Evolutionary conservation across 1,139 yeast species (phyloP).

Genomic region (Geotrichum phurueaensis): DNA sequence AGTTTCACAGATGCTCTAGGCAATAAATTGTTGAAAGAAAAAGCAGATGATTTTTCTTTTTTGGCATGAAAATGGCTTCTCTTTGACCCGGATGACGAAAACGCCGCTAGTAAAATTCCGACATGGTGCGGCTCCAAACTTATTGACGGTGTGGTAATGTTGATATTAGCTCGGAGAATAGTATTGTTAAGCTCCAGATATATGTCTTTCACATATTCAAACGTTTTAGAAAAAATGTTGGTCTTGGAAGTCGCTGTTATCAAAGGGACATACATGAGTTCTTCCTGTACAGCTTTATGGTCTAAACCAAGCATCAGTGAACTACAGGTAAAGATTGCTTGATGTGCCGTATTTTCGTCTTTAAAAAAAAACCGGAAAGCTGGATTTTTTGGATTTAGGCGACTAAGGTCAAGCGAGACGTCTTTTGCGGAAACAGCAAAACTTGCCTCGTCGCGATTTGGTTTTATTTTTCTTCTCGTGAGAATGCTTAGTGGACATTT

Average conservation of each 20-base stretch:
- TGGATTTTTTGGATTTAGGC: constrained; percentile 37
- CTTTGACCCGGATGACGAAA: not conserved
- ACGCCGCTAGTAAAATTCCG: constrained; percentile 29
- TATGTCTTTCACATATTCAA: constrained; percentile 26
- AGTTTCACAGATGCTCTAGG: constrained; percentile 35
- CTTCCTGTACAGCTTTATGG: constrained; percentile 31
- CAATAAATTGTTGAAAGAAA: constrained; percentile 27
- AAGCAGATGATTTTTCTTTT: not conserved
- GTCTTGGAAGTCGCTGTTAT: constrained; percentile 37
- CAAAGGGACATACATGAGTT: constrained; percentile 38
- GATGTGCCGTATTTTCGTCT: constrained; percentile 37
- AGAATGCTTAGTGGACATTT: constrained; percentile 20
- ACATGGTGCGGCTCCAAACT: constrained; percentile 35
- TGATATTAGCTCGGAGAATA: constrained; percentile 32
- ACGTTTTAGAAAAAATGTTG: constrained; percentile 35
- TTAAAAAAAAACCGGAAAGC: constrained; percentile 38
- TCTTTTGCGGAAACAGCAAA: constrained; percentile 35
- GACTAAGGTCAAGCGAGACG: constrained; percentile 35
- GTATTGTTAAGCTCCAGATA: constrained; percentile 27
- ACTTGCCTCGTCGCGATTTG: constrained; percentile 1
- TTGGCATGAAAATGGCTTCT: not conserved
- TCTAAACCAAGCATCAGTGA: constrained; percentile 35
- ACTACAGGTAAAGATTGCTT: constrained; percentile 37
- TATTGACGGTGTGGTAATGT: constrained; percentile 37
- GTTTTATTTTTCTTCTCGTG: not conserved